Base-by-base conservation (phyloP, 1,139 yeast species). In the Lodderomyces beijingensis region DNA sequence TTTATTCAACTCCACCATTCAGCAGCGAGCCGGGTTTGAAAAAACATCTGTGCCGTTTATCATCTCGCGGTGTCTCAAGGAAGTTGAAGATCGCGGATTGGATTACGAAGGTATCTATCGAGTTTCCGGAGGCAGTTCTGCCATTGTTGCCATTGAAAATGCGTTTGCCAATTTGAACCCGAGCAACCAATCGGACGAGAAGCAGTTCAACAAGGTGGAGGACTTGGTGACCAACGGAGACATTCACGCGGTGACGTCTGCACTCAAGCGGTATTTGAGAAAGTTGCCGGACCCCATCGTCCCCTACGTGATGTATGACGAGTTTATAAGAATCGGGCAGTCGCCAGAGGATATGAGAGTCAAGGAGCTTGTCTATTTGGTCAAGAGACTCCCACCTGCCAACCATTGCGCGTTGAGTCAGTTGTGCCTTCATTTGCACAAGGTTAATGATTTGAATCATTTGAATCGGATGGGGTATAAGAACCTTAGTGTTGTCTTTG, bases 401-500 rank as follows among this genome's bases (percentile, higher is more conserved):
- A 93, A 93, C 53, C 62, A 65, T 35, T 65, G 62, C 30, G 74
- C 86, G 3, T 59, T 91, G 42, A 62, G 59, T 34, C 47, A 60
- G 28, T 59, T 91, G 24, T 64, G 84, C 36, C 62, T 64, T 36
- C 98, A 91, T 60, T 65, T 91, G 43, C 65, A 71, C 29, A 59
- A 71, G 40, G 74, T 85, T 19, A 70, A 70, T 33, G 55, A 62
- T 6, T 62, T 65, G 50, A 64, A 72, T 27, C 54, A 57, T 12
- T 53, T 59, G 25, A 85, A 83, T 49, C 67, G 85, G 53, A 91
- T 91, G 99, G 85, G 76, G 20, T 64, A 74, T 44, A 78, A 79
- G 53, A 88, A 93, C 49, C 59, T 93, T 37, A 83, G 96, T 1
- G 91, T 93, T 32, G 96, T 91, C 12, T 91, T 91, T 67, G 96